Percentiles rank a stretch among this genome's conserved stretches.
These are phyloP conservation scores for Starmerella apicola DNA, from an alignment of 805 yeast species.

Conservation along the genomic window DNA sequence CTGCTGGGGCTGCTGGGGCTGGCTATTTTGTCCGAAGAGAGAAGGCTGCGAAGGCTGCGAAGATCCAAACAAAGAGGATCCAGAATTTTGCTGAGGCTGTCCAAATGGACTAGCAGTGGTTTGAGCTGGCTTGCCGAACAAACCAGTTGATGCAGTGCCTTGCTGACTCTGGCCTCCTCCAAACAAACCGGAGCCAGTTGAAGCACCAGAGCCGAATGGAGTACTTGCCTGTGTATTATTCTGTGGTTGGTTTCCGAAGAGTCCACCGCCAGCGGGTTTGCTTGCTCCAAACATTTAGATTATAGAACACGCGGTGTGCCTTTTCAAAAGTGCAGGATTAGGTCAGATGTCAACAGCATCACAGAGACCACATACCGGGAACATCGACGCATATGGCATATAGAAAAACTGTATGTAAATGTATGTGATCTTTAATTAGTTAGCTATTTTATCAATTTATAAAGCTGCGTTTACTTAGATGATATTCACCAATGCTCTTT, in stretches of 20 bases:
- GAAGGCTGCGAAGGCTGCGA: conserved; percentile 10
- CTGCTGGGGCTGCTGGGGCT: neutral
- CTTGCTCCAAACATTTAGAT: conserved; percentile 13
- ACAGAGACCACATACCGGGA: too few relatives aligned
- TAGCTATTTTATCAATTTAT: too few relatives aligned
- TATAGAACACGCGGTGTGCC: neutral
- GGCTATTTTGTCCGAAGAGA: conserved; percentile 1
- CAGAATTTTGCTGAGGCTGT: neutral
- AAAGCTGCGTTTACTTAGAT: too few relatives aligned
- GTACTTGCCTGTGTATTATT: conserved; percentile 24
- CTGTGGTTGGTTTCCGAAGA: conserved; percentile 16
- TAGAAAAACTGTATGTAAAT: too few relatives aligned
- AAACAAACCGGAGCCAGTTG: conserved; percentile 24
- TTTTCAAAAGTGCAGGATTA: too few relatives aligned
- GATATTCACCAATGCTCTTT: too few relatives aligned
- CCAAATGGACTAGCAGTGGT: neutral
- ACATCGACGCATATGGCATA: too few relatives aligned
- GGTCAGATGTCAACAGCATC: too few relatives aligned
- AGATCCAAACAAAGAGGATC: neutral
- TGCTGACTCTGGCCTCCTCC: conserved; percentile 21
- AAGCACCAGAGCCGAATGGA: conserved; percentile 26
- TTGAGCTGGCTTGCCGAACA: conserved; percentile 25
- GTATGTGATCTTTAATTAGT: too few relatives aligned
- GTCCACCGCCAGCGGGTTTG: conserved; percentile 8
- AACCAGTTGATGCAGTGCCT: conserved; percentile 19